Evolutionary conservation across 1,139 yeast species (phyloP).

Genomic region (Arxiozyma heterogenica): DNA sequence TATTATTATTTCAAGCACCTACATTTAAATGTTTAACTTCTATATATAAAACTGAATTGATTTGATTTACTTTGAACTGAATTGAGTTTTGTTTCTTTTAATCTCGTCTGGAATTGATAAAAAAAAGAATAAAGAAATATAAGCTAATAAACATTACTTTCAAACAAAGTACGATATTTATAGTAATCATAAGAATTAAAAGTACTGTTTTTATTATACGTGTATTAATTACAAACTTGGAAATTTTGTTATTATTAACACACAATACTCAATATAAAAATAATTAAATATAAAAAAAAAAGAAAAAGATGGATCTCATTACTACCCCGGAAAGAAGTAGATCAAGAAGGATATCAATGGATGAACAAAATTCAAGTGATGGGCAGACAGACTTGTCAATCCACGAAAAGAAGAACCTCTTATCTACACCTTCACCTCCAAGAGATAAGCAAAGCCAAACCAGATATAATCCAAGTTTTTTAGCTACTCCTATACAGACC

Average conservation of each 20-base stretch:
- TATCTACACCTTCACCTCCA: slow-evolving; percentile 12
- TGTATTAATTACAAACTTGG: neutral
- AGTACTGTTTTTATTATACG: no score
- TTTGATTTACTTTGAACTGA: no score
- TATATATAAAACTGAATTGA: no score
- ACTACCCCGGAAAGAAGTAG: slow-evolving; percentile 3
- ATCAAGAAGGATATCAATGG: slow-evolving; percentile 1
- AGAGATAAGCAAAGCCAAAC: slow-evolving; percentile 11
- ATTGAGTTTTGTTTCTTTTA: no score
- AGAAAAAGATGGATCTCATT: neutral
- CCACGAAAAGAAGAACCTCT: neutral
- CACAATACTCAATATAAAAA: neutral
- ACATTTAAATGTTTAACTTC: no score
- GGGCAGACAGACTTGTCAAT: neutral
- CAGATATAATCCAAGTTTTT: slow-evolving; percentile 19
- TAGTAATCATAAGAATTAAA: no score
- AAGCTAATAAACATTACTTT: no score
- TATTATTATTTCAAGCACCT: no score
- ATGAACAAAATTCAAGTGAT: neutral
- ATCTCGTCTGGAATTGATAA: no score
- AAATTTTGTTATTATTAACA: neutral
- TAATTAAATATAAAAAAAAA: neutral
- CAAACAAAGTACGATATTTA: no score
- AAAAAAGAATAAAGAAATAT: no score
- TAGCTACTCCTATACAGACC: slow-evolving; percentile 18